Percentiles rank a stretch among this genome's conserved stretches.
phyloP scores from a whole-genome alignment of 2,329 filamentous ascomycete species.

The Ophiocordyceps camponoti-saundersi region DNA sequence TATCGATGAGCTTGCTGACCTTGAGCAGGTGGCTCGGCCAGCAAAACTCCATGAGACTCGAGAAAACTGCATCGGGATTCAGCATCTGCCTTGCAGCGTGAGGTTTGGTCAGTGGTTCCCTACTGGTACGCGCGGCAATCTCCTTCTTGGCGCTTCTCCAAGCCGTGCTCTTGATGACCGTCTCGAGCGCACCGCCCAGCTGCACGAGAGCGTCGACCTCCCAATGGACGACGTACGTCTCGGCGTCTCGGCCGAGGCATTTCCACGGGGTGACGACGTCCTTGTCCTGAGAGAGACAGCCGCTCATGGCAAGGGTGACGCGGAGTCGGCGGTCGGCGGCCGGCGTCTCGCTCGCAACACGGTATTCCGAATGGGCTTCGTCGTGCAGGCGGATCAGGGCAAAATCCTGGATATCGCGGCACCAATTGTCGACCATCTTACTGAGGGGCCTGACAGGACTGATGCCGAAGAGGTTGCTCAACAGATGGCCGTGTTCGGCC shows the following conservation, averaged over 20 bases:
- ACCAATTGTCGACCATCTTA: constrained; percentile 78
- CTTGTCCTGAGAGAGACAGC: constrained; percentile 62
- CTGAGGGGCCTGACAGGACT: constrained; percentile 71
- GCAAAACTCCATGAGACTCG: constrained; percentile 36
- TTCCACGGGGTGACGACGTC: constrained; percentile 58
- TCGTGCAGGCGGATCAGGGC: constrained; percentile 61
- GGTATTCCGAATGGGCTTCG: constrained; percentile 16
- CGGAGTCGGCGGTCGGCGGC: constrained; percentile 52
- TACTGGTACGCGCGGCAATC: constrained; percentile 28
- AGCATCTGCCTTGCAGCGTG: constrained; percentile 3
- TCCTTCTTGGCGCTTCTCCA: constrained; percentile 52
- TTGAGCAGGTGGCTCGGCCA: constrained; percentile 50
- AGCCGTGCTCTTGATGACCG: constrained; percentile 62
- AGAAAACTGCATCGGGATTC: constrained; percentile 23
- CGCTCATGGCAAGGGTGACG: constrained; percentile 67
- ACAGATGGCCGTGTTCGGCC: constrained; percentile 60
- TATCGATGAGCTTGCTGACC: constrained; percentile 60
- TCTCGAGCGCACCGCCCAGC: constrained; percentile 61
- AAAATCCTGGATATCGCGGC: constrained; percentile 76
- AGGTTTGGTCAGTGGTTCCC: constrained; percentile 7
- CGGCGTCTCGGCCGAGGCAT: constrained; percentile 52
- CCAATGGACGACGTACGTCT: constrained; percentile 73
- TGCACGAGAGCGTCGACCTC: constrained; percentile 64
- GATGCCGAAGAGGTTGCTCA: constrained; percentile 82
- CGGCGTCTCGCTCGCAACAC: constrained; percentile 32